Conservation (phyloP, 768 basidiomycete genomes). For the Boletus fagicola region DNA sequence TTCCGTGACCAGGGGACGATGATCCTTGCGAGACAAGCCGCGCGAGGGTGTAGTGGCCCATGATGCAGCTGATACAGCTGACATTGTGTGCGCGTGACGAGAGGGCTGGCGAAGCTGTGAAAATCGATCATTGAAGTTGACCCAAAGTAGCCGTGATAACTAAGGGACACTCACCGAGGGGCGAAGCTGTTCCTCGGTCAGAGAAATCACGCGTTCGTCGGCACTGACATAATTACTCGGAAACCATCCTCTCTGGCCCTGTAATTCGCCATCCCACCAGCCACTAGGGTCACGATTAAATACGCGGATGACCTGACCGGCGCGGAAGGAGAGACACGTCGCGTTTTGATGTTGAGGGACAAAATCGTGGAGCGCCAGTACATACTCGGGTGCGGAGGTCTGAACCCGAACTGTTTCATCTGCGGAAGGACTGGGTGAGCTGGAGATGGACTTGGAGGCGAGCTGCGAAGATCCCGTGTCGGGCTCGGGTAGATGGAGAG, state of each 20-base stretch:
- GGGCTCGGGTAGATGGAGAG: conserved; percentile 41
- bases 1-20: conserved; percentile 46
- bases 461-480: conserved; percentile 31
- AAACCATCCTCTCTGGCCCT: conserved; percentile 92
- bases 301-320: conserved; percentile 91
- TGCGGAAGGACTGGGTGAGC: conserved; percentile 41
- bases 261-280: conserved; percentile 98
- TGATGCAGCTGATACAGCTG: conserved; percentile 51
- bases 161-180: conserved; percentile 38
- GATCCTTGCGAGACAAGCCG: conserved; percentile 38
- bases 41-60: conserved; percentile 50
- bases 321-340: conserved; percentile 84
- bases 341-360: conserved; percentile 64
- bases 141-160: neutral
- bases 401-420: conserved; percentile 50
- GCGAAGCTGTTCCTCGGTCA: conserved; percentile 56
- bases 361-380: conserved; percentile 93
- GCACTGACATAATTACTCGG: conserved; percentile 92
- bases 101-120: conserved; percentile 33
- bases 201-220: conserved; percentile 48
- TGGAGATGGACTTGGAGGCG: conserved; percentile 23
- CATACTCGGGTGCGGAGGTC: conserved; percentile 57
- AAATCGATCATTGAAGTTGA: conserved; percentile 5
- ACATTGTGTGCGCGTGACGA: conserved; percentile 52
- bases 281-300: conserved; percentile 83